Base-by-base conservation (phyloP, 2,329 filamentous ascomycete species). In the Cercospora sp. region DNA sequence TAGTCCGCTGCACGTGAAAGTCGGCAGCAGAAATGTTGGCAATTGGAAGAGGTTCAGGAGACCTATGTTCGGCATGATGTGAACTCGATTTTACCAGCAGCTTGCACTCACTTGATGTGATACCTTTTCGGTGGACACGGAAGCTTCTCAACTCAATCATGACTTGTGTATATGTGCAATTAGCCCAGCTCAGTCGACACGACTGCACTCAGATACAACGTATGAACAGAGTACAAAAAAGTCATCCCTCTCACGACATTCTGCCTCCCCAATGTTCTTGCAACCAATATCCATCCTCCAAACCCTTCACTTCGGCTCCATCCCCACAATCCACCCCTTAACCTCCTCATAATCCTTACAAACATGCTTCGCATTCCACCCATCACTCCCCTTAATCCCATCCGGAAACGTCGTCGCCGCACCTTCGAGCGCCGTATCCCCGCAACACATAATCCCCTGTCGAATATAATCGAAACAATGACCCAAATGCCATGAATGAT, bases 401-500 rank as follows among this genome's bases (percentile, higher is more conserved):
- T 66, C 65, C 16, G 65, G 65, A 63, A 66, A 66, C 60, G 60
- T 66, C 12, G 65, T 66, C 31, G 60, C 65, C 28, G 65, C 65
- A 10, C 65, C 65, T n/a, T 66, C 65, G 10, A 66, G n/a, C 31
- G 65, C 65, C 23, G 65, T 66, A 33, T 66, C 65, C 13, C 65
- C 65, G 53, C 65, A 66, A 36, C 65, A 66, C 65, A 66, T 66
- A n/a, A 66, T 63, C 23, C 65, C 65, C 42, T 66, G 65, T 5
- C 65, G 59, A 12, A 66, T 66, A 33, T 66, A 66, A 45, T 66
- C 65, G 20, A 66, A 66, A 45, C 65, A 66, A 48, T 66, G 65
- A 6, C 65, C 65, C 33, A 66, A 51, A 59, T 66, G 65, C 65
- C 65, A 66, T 23, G 65, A 66, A 33, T 66, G 65, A 51, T 66